Base-by-base conservation (phyloP, 768 basidiomycete genomes). In the Fibroporia radiculosa region DNA sequence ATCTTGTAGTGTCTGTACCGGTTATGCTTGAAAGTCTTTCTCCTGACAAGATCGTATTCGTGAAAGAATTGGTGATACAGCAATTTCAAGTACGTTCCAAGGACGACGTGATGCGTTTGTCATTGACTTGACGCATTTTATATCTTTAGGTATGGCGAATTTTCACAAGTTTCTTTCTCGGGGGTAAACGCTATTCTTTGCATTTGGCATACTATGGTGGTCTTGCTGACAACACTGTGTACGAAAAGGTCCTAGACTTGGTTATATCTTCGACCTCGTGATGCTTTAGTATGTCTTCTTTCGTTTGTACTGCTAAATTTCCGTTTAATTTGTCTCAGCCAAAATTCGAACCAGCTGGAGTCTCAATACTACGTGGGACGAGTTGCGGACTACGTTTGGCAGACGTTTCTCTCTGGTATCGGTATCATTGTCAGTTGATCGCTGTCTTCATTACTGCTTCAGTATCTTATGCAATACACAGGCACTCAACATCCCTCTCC, bases 311-410 rank as follows among this genome's bases (percentile, higher is more conserved):
- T n/a, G 20, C n/a, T 8, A 39, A 37, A 26, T 26, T 26, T 12
- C 22, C 33, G 36, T 38, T 40, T 35, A 53, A 25, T 10, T 27
- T 2, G 4, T n/a, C n/a, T 8, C 52, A 91, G 88, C 56, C 82
- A 79, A 49, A 79, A 75, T 40, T 69, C 78, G 19, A 70, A 80
- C 52, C 67, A 77, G 31, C 66, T 92, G 3, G 90, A 93, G 63
- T 64, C 68, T 12, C 66, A 68, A 3, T 71, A 79, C 33, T 92
- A 78, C 56, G 50, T 59, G 0, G 61, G 68, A 3, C 73, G 75
- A 38, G 84, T 85, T 0, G 75, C 84, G 2, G 88, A 92, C 62
- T 73, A 84, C 35, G 84, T 84, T 14, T 90, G 80, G 75, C 86
- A 90, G 53, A 69, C 82, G 13, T 56, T 79, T 47, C 62, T 80